phyloP scores from a whole-genome alignment of 2,329 filamentous ascomycete species.

The Albophoma yamanashiensis region DNA sequence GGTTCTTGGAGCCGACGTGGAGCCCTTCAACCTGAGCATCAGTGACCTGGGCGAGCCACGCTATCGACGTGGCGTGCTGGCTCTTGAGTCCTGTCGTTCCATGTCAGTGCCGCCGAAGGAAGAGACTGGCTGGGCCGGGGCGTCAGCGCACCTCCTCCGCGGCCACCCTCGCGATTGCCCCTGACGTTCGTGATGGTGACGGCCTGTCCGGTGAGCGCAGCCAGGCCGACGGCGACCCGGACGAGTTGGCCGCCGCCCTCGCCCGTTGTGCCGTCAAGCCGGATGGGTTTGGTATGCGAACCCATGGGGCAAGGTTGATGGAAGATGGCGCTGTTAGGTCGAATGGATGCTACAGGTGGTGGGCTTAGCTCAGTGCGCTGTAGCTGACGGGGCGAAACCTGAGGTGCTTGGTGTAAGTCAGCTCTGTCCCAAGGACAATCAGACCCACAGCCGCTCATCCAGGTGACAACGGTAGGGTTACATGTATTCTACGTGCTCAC shows the following conservation, averaged over 20 bases:
- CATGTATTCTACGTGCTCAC: no score
- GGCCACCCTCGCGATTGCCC: conserved; percentile 33
- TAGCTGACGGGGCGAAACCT: no score
- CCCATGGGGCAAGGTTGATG: background rate
- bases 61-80: conserved; percentile 47
- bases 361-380: no score
- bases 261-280: conserved; percentile 45
- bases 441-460: no score
- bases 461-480: no score
- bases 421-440: no score
- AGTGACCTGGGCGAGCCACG: conserved; percentile 41
- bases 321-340: no score
- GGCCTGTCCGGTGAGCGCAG: conserved; percentile 42
- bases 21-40: conserved; percentile 39
- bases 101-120: background rate
- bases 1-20: conserved; percentile 35
- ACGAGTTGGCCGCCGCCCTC: conserved; percentile 55
- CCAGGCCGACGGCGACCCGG: conserved; percentile 42
- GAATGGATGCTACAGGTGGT: no score
- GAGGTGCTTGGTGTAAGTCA: no score
- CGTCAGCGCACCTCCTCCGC: conserved; percentile 15
- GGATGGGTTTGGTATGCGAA: conserved; percentile 23
- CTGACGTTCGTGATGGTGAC: conserved; percentile 44
- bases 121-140: background rate
- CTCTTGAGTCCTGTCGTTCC: conserved; percentile 41